phyloP scores from a whole-genome alignment of 148 eudicot species.

The Salicornia ramosissima region DNA sequence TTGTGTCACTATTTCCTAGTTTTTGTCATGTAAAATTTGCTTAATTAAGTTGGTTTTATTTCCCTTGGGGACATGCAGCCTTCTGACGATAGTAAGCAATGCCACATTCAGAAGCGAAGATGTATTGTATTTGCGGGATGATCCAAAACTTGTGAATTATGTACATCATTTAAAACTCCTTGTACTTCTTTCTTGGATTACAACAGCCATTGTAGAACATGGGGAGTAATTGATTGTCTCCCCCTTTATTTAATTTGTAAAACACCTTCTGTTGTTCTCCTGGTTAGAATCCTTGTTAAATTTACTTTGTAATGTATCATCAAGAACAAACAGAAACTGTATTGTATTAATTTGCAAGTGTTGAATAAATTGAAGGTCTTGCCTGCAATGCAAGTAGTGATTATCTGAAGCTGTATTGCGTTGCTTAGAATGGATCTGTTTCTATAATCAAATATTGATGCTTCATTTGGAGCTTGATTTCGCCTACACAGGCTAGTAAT shows the following conservation, averaged over 20 bases:
- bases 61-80: constrained; percentile 30
- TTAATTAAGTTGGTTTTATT: constrained; percentile 13
- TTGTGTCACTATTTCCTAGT: not conserved
- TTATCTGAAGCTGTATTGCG: not conserved
- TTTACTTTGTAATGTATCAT: not conserved
- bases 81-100: constrained; percentile 36
- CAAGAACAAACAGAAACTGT: constrained; percentile 10
- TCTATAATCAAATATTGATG: no score
- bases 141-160: constrained; percentile 2
- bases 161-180: constrained; percentile 18
- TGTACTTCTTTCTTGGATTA: constrained; percentile 14
- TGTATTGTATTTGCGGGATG: constrained; percentile 49
- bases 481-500: no score
- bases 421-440: not conserved
- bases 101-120: constrained; percentile 37
- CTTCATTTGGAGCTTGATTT: no score
- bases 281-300: constrained; percentile 8
- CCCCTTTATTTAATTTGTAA: not conserved
- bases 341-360: not conserved
- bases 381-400: not conserved
- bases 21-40: not conserved
- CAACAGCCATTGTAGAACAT: not conserved
- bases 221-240: constrained; percentile 3
- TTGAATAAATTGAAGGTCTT: not conserved
- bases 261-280: not conserved